These are phyloP conservation scores for Orbilia brochopaga DNA, from an alignment of 2,329 filamentous ascomycete species.

Conservation along the genomic window DNA sequence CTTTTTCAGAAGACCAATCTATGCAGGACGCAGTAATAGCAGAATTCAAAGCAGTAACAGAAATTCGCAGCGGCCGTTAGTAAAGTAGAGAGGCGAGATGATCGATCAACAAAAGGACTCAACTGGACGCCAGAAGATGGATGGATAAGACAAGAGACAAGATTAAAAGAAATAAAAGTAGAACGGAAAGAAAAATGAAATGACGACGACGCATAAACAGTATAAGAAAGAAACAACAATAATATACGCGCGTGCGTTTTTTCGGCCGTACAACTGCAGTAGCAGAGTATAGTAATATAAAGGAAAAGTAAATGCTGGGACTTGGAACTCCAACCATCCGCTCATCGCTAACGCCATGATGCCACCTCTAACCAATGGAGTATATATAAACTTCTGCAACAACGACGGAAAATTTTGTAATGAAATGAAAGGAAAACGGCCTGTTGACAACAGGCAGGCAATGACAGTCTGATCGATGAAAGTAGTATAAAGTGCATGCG, in stretches of 20 bases:
- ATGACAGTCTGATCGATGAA: too few relatives aligned
- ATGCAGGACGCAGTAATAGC: conserved; percentile 25
- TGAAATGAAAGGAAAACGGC: conserved; percentile 50
- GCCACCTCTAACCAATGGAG: conserved; percentile 39
- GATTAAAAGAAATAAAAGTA: conserved; percentile 23
- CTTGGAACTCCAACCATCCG: conserved; percentile 51
- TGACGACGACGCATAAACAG: conserved; percentile 18
- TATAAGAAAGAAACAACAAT: conserved; percentile 43
- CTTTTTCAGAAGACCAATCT: conserved; percentile 32
- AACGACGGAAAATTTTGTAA: conserved; percentile 33
- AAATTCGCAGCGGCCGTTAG: conserved; percentile 20
- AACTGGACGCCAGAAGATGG: conserved; percentile 43
- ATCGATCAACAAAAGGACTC: conserved; percentile 9
- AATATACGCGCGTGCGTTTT: conserved; percentile 20
- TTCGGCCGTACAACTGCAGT: conserved; percentile 48
- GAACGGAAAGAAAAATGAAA: conserved; percentile 41
- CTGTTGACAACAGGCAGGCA: too few relatives aligned
- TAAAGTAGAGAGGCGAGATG: conserved; percentile 8
- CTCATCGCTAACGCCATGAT: conserved; percentile 51
- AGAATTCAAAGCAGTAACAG: neutral
- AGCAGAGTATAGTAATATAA: too few relatives aligned
- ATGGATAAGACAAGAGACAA: conserved; percentile 13
- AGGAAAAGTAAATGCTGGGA: conserved; percentile 35
- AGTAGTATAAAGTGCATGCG: too few relatives aligned
- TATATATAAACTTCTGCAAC: conserved; percentile 25